phyloP scores from a whole-genome alignment of 2,329 filamentous ascomycete genomes.

The Venturia effusa region DNA sequence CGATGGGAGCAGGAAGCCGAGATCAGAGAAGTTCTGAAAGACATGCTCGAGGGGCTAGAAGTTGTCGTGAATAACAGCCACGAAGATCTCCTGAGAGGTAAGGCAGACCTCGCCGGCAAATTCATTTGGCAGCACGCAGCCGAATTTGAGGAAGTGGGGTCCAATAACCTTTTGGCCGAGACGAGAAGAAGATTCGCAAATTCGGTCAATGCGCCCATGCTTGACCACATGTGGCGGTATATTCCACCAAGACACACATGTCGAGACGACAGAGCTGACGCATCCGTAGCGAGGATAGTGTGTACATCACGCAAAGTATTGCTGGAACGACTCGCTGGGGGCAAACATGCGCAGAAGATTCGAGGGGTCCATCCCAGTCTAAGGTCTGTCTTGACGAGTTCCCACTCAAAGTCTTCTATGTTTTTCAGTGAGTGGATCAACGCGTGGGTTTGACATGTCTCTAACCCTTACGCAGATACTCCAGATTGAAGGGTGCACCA shows the following conservation, averaged over 20 bases:
- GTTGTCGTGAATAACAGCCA: not conserved
- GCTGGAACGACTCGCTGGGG: not conserved
- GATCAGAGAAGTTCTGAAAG: not conserved
- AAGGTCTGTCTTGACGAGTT: not conserved
- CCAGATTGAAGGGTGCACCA: not conserved
- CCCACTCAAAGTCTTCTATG: not conserved
- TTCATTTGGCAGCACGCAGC: not conserved
- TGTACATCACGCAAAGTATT: not conserved
- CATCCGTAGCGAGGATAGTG: not conserved
- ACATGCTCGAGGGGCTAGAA: not conserved
- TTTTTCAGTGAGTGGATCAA: not conserved
- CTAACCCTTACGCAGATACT: not conserved
- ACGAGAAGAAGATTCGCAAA: not conserved
- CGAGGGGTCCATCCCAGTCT: not conserved
- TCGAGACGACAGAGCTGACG: too few species aligned
- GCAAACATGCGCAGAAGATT: not conserved
- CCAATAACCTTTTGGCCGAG: not conserved
- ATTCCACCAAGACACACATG: too few species aligned
- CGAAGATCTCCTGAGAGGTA: not conserved
- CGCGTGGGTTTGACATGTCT: not conserved
- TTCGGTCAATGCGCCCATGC: not conserved
- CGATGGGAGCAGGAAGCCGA: not conserved
- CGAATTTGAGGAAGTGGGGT: not conserved
- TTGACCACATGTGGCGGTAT: not conserved
- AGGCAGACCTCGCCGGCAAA: not conserved